These are phyloP conservation scores for Vigna reflexopilosa DNA, from an alignment of 306 rosid species.

Conservation along the genomic window DNA sequence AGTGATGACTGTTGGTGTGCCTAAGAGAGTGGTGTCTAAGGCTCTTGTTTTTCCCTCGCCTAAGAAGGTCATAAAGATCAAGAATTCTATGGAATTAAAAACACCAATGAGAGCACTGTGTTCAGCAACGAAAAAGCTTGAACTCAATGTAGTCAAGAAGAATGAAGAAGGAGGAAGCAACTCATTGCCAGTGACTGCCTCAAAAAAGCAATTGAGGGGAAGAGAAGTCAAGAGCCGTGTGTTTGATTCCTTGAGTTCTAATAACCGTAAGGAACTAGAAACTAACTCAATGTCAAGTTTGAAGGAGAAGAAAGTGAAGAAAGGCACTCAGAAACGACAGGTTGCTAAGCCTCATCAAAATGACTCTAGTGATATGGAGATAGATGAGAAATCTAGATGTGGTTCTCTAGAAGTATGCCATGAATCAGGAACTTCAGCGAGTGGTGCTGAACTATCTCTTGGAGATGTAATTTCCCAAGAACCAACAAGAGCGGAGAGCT, in stretches of 20 bases:
- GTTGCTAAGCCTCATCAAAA: conserved; percentile 40
- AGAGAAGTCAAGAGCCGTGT: conserved; percentile 90
- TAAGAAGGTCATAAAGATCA: conserved; percentile 57
- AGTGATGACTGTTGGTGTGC: conserved; percentile 51
- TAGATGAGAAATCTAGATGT: conserved; percentile 63
- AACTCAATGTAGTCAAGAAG: conserved; percentile 66
- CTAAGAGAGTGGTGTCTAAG: conserved; percentile 71
- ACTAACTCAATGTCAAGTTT: conserved; percentile 43
- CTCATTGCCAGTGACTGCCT: conserved; percentile 52
- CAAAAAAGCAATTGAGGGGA: conserved; percentile 68
- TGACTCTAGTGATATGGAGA: conserved; percentile 67
- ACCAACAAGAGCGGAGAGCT: conserved; percentile 32
- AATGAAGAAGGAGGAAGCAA: conserved; percentile 48
- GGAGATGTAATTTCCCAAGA: conserved; percentile 25
- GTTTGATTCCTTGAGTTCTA: conserved; percentile 63
- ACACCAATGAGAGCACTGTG: conserved; percentile 66
- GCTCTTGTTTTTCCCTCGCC: conserved; percentile 84
- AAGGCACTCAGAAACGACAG: conserved; percentile 44
- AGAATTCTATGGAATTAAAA: conserved; percentile 60
- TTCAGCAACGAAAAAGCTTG: conserved; percentile 83
- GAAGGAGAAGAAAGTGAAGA: conserved; percentile 56
- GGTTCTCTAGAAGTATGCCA: conserved; percentile 55
- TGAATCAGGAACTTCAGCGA: conserved; percentile 47
- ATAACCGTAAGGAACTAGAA: conserved; percentile 53
- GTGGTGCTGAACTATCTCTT: conserved; percentile 34